Percentiles rank a stretch among this genome's conserved stretches.
Evolutionary conservation across 2,329 filamentous ascomycete species (phyloP).

Genomic region (Ascosphaera apis): DNA sequence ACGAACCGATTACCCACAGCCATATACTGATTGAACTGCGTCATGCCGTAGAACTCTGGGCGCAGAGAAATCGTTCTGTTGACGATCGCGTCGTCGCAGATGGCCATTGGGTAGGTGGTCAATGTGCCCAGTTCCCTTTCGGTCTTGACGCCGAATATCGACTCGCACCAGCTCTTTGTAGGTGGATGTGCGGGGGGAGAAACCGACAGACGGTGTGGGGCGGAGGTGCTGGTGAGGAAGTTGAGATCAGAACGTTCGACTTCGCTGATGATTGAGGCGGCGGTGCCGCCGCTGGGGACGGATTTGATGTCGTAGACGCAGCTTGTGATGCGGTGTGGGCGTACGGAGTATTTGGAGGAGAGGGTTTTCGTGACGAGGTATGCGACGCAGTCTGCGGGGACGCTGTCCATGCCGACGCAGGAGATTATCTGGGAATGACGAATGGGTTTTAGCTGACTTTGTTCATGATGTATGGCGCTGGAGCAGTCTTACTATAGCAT

Average conservation of each 20-base stretch:
- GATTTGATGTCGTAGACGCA: slow-evolving; percentile 32
- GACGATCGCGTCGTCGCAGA: slow-evolving; percentile 32
- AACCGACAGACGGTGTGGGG: slow-evolving; percentile 25
- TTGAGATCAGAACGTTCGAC: slow-evolving; percentile 23
- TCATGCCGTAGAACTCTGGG: slow-evolving; percentile 31
- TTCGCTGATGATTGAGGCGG: slow-evolving; percentile 40
- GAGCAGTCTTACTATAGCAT: slow-evolving; percentile 29
- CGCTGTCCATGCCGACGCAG: slow-evolving; percentile 36
- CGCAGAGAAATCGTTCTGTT: slow-evolving; percentile 37
- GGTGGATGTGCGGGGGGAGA: slow-evolving; percentile 9
- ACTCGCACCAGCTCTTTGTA: slow-evolving; percentile 14
- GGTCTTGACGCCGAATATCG: slow-evolving; percentile 27
- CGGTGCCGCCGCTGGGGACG: slow-evolving; percentile 34
- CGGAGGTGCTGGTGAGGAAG: slow-evolving; percentile 24
- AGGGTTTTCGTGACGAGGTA: slow-evolving; percentile 31
- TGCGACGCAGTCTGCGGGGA: slow-evolving; percentile 32
- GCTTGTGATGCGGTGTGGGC: slow-evolving; percentile 28
- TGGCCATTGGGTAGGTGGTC: slow-evolving; percentile 29
- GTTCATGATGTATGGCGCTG: neutral
- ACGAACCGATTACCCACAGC: slow-evolving; percentile 26
- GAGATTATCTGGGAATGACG: slow-evolving; percentile 27
- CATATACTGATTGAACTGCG: slow-evolving; percentile 32
- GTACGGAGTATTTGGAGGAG: slow-evolving; percentile 26
- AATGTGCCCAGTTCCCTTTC: slow-evolving; percentile 35
- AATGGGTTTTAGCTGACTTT: neutral